Conservation (phyloP, 1,284 basidiomycete species). For the Ceratobasidium sp. region DNA sequence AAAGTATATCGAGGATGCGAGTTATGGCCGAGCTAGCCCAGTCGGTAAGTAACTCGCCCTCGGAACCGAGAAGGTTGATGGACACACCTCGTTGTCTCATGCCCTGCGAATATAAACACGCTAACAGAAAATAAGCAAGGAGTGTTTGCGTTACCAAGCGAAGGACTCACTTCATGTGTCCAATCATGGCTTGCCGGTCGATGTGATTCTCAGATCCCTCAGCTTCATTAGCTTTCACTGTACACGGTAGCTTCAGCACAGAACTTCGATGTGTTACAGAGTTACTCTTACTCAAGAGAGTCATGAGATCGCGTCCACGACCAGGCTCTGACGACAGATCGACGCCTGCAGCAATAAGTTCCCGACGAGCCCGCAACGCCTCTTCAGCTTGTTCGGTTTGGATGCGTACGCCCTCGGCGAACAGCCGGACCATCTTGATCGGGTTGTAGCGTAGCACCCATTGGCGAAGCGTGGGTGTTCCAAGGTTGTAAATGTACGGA, state of each 20-base stretch:
- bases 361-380: constrained; percentile 59
- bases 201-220: constrained; percentile 57
- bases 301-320: constrained; percentile 65
- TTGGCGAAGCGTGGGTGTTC: constrained; percentile 61
- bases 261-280: constrained; percentile 43
- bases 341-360: constrained; percentile 33
- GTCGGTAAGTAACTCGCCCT: no score
- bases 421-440: constrained; percentile 59
- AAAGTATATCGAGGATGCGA: constrained; percentile 80
- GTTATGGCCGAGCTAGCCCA: constrained; percentile 67
- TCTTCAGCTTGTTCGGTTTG: constrained; percentile 63
- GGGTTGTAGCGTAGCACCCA: constrained; percentile 64
- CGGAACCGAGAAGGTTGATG: constrained; percentile 58
- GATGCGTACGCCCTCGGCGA: constrained; percentile 64
- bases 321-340: constrained; percentile 50
- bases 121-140: constrained; percentile 48
- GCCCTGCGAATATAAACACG: constrained; percentile 62
- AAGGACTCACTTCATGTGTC: constrained; percentile 64
- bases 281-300: constrained; percentile 61
- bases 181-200: constrained; percentile 60
- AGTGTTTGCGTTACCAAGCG: neutral
- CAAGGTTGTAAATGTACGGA: constrained; percentile 25
- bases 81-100: constrained; percentile 53
- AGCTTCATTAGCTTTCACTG: constrained; percentile 61
- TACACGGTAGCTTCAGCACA: constrained; percentile 50